Evolutionary conservation across 768 basidiomycete species (phyloP), one percentile per base, ranked within the genome.

Genomic region (Gymnopilus junonius): DNA sequence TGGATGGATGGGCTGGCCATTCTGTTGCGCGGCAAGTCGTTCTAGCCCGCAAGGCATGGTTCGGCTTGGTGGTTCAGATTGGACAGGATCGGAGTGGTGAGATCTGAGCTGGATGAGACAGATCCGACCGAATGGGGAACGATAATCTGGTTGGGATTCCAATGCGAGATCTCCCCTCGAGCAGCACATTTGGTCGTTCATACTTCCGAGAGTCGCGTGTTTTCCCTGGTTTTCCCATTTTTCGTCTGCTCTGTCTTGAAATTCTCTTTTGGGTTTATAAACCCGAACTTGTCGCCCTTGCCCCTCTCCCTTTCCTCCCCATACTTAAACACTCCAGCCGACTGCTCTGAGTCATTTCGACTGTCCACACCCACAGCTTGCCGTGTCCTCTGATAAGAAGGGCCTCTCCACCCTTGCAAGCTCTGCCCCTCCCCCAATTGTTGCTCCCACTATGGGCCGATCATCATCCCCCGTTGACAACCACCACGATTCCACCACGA

Each of bases 261-360:
- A 27, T 29, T 50, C 48, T 51, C 15, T 51, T 51, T 51, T 51
- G 4, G 34, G 46, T 48, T 48, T 59, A 55, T 61, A 61, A 61
- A 43, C 60, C 60, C 60, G 60, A 48, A 48, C 53, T 55, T 61
- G 54, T 61, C 60, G 60, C 60, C 55, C 32, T 25, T 37, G 15
- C 45, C 27, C 17, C 27, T 27, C 46, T 27, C 46, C 29, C 46
- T n/a, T 27, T 20, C 15, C 46, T n/a, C 48, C 29, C 17, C 48
- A n/a, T n/a, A 32, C 17, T 8, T 29, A 29, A 32, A 15, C 48
- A 17, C 27, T n/a, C 40, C 17, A 8, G 17, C 43, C 31, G 25
- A n/a, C 21, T 29, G 12, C 34, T 59, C 45, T 48, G 58, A 50
- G 45, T 50, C 54, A 60, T 39, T 35, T 25, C 48, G 46, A 29